Evolutionary conservation across 495 filamentous ascomycete genomes (phyloP).

Genomic region (Xylaria acuta): DNA sequence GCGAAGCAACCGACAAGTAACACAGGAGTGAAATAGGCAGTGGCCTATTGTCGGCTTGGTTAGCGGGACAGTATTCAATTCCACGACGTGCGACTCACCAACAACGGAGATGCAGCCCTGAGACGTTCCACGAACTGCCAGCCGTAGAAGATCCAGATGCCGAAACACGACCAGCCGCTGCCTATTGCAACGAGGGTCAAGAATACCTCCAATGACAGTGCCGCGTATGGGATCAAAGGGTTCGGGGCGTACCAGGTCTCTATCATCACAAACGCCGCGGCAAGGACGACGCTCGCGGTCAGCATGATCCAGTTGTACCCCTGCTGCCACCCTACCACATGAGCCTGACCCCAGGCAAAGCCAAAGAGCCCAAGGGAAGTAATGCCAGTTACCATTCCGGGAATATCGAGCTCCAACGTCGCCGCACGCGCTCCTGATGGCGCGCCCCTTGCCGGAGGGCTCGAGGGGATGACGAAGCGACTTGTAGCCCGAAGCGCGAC

Average conservation of each 20-base stretch:
- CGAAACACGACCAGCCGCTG: constrained; percentile 64
- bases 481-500: constrained; percentile 54
- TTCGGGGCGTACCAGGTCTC: constrained; percentile 48
- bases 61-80: background rate
- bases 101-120: constrained; percentile 52
- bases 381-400: constrained; percentile 56
- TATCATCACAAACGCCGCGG: constrained; percentile 56
- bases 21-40: constrained; percentile 32
- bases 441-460: constrained; percentile 33
- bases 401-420: constrained; percentile 52
- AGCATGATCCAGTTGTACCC: constrained; percentile 58
- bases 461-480: constrained; percentile 34
- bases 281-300: constrained; percentile 55
- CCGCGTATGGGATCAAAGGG: constrained; percentile 60
- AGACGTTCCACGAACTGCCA: constrained; percentile 61
- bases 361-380: constrained; percentile 60
- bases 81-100: constrained; percentile 40
- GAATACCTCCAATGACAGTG: constrained; percentile 52
- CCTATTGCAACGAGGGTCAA: constrained; percentile 59
- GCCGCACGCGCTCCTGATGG: constrained; percentile 37
- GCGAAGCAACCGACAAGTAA: constrained; percentile 46
- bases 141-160: constrained; percentile 63
- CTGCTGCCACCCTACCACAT: constrained; percentile 59
- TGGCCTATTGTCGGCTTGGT: constrained; percentile 18
- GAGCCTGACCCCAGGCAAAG: constrained; percentile 64